Evolutionary conservation across 164 flowering plant species (phyloP), one percentile per base, ranked within the genome.

Genomic region (Liquidambar formosana): DNA sequence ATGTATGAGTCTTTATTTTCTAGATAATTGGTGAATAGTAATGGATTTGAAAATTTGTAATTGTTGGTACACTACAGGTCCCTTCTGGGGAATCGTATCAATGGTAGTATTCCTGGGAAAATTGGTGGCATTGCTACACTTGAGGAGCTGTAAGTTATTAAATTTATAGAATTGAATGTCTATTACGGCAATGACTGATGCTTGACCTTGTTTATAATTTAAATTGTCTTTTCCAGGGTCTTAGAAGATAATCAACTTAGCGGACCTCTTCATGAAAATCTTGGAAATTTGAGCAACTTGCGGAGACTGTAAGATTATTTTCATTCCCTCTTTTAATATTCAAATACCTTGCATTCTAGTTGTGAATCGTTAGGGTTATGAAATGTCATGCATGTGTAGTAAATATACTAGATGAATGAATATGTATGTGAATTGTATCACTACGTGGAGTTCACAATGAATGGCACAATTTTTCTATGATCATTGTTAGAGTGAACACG

Each of bases 71-170:
- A 48, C 47, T 70, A 52, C 84, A 94, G 98, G 73, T 68, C 82
- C 10, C 64, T 84, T 49, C 33, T 87, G 63, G 99, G 89, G 56
- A 94, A 94, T 75, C 87, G 86, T 25, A 47, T 90, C 5, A 78
- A 67, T 67, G 99, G 92, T 44, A 14, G 80, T 38, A 85, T 89
- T 75, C 94, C 94, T 5, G 28, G 15, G 28, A 85, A 80, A 69
- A n/a, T n/a, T n/a, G n/a, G n/a, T n/a, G n/a, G n/a, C n/a, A n/a
- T n/a, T n/a, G n/a, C n/a, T n/a, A n/a, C n/a, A n/a, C n/a, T n/a
- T n/a, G n/a, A n/a, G n/a, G n/a, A n/a, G n/a, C n/a, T n/a, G n/a
- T n/a, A n/a, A 82, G 93, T 79, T 21, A 51, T 57, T 27, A 57
- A 66, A 15, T 23, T n/a, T n/a, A n/a, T n/a, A 9, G 15, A 60